These are phyloP conservation scores for Styphnolobium japonicum DNA, from an alignment of 306 rosid genomes.

Conservation along the genomic window DNA sequence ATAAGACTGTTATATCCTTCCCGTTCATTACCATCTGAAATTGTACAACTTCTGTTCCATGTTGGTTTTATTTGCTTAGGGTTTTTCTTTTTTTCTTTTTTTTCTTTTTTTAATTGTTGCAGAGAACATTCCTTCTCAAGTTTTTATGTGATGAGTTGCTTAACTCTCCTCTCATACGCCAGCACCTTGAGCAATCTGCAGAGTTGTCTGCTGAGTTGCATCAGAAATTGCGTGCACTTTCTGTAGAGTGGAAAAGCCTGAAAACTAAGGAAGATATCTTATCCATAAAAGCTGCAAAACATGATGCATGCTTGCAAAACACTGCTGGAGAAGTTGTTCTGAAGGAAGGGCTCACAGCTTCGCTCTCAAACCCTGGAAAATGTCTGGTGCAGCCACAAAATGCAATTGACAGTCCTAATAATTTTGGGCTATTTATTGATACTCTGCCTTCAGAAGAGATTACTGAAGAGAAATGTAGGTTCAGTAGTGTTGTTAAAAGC, in stretches of 20 bases:
- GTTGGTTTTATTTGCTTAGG: conserved; percentile 19
- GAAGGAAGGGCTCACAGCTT: conserved; percentile 48
- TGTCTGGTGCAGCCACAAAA: conserved; percentile 35
- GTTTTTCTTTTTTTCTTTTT: not conserved
- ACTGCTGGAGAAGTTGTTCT: conserved; percentile 47
- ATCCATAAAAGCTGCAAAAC: conserved; percentile 67
- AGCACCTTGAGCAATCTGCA: conserved; percentile 90
- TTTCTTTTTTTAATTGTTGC: conserved; percentile 48
- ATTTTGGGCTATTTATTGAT: conserved; percentile 38
- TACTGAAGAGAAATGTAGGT: conserved; percentile 45
- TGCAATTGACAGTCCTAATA: conserved; percentile 40
- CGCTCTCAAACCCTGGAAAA: conserved; percentile 44
- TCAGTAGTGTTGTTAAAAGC: conserved; percentile 47
- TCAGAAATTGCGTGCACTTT: conserved; percentile 75
- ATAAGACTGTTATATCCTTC: not conserved
- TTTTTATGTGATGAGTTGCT: conserved; percentile 92
- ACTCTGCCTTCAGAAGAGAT: conserved; percentile 45
- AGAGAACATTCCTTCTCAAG: conserved; percentile 82
- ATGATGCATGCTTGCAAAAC: conserved; percentile 38
- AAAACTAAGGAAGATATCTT: conserved; percentile 76
- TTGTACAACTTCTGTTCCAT: not conserved
- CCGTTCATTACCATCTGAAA: not conserved
- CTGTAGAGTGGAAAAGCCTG: conserved; percentile 83
- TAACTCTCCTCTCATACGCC: conserved; percentile 67
- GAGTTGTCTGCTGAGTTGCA: conserved; percentile 76